phyloP scores from a whole-genome alignment of 2,329 filamentous ascomycete genomes.

The Macrophomina pseudophaseolina region DNA sequence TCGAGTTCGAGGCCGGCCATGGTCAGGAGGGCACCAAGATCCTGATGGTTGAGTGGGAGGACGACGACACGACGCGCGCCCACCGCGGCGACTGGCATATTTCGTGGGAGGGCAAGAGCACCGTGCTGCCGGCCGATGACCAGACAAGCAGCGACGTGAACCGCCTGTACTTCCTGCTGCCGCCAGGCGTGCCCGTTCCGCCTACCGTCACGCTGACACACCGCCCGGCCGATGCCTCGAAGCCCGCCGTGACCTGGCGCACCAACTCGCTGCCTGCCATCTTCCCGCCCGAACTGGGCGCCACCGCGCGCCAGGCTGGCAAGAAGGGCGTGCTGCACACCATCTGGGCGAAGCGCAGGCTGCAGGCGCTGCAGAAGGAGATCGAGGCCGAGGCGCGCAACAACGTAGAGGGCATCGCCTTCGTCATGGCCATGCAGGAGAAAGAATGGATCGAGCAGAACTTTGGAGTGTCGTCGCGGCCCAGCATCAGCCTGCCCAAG shows the following conservation, averaged over 20 bases:
- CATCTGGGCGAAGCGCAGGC: constrained; percentile 83
- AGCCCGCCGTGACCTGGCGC: constrained; percentile 55
- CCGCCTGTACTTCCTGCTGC: constrained; percentile 80
- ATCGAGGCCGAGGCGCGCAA: constrained; percentile 73
- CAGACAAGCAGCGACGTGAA: constrained; percentile 56
- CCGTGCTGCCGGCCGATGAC: constrained; percentile 70
- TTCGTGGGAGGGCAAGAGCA: constrained; percentile 80
- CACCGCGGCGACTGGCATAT: constrained; percentile 71
- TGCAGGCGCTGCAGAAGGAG: constrained; percentile 76
- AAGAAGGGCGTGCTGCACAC: constrained; percentile 86
- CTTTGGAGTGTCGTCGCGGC: constrained; percentile 66
- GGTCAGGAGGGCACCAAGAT: constrained; percentile 88
- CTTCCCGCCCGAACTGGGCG: constrained; percentile 76
- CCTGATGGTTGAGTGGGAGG: constrained; percentile 90
- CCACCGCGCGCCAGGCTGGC: constrained; percentile 68
- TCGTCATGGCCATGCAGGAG: constrained; percentile 84
- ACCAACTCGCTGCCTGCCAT: constrained; percentile 87
- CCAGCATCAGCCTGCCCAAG: constrained; percentile 43
- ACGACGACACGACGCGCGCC: constrained; percentile 57
- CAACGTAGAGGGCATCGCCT: constrained; percentile 80
- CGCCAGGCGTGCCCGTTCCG: constrained; percentile 73
- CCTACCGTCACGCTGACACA: constrained; percentile 70
- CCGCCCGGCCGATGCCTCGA: constrained; percentile 51
- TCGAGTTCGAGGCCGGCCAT: constrained; percentile 80
- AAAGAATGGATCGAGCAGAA: constrained; percentile 84